A percentile compares a stretch with the other conserved stretches of the same genome.
These are phyloP conservation scores for Peltaster fructicola DNA, from an alignment of 2,329 filamentous ascomycete species.

Conservation along the genomic window DNA sequence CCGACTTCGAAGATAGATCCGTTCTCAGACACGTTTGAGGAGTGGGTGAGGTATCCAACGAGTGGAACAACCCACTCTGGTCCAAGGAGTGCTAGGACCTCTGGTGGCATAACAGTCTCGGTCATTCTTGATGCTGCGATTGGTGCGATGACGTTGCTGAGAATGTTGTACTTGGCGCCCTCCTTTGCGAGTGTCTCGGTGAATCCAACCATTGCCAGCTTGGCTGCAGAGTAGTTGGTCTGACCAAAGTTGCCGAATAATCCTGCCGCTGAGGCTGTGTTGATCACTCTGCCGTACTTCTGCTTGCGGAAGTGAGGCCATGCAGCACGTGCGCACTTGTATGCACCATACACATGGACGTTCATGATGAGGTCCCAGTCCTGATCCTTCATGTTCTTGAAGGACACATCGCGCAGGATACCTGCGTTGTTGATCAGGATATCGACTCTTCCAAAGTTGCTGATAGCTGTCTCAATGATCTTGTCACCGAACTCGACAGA, in stretches of 20 bases:
- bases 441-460: conserved; percentile 72
- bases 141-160: conserved; percentile 86
- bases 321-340: conserved; percentile 85
- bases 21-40: conserved; percentile 63
- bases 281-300: conserved; percentile 93
- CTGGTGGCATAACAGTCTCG: conserved; percentile 86
- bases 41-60: conserved; percentile 75
- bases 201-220: conserved; percentile 88
- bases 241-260: conserved; percentile 93
- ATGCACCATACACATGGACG: conserved; percentile 83
- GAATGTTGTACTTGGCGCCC: conserved; percentile 93
- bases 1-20: conserved; percentile 88
- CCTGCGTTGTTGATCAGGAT: conserved; percentile 96
- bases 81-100: conserved; percentile 67
- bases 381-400: conserved; percentile 95
- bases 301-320: conserved; percentile 98
- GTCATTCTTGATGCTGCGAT: conserved; percentile 94
- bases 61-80: conserved; percentile 92
- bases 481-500: conserved; percentile 80
- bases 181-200: conserved; percentile 97
- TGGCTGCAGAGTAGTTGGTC: conserved; percentile 87
- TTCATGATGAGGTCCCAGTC: conserved; percentile 94
- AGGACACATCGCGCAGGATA: conserved; percentile 85
- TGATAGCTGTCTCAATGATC: conserved; percentile 80
- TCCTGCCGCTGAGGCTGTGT: conserved; percentile 89